phyloP scores from a whole-genome alignment of 2,329 filamentous ascomycete genomes.

The Ceratocystis huliohia region DNA sequence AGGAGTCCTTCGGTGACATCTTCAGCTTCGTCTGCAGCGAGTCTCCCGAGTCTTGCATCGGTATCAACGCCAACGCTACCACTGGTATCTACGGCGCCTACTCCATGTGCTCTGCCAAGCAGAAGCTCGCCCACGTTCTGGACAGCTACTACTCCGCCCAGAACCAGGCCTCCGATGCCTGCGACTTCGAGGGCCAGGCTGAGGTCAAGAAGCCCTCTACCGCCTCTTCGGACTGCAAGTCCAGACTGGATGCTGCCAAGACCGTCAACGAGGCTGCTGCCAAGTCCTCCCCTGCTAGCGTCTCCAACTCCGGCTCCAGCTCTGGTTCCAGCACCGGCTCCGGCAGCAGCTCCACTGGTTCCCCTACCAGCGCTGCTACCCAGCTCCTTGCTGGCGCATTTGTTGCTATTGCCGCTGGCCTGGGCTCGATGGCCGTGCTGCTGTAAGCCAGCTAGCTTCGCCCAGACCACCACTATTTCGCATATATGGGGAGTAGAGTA shows the following conservation, averaged over 20 bases:
- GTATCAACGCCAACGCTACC: slow-evolving; percentile 54
- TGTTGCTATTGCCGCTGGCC: slow-evolving; percentile 6
- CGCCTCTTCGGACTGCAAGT: slow-evolving; percentile 41
- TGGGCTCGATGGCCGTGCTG: slow-evolving; percentile 15
- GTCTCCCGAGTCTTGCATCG: slow-evolving; percentile 45
- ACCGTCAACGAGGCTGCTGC: slow-evolving; percentile 37
- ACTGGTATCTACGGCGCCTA: slow-evolving; percentile 62
- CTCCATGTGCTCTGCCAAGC: slow-evolving; percentile 58
- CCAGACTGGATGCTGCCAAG: slow-evolving; percentile 50
- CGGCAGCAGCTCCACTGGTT: background rate
- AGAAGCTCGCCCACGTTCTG: slow-evolving; percentile 62
- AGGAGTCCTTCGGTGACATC: slow-evolving; percentile 49
- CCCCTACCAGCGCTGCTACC: slow-evolving; percentile 11
- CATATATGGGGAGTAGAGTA: slow-evolving; percentile 2
- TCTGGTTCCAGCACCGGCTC: background rate
- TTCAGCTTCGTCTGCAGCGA: slow-evolving; percentile 63
- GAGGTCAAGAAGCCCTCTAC: slow-evolving; percentile 37
- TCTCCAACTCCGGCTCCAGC: slow-evolving; percentile 9
- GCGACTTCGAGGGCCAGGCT: slow-evolving; percentile 59
- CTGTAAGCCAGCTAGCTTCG: slow-evolving; percentile 5
- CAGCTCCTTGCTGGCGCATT: slow-evolving; percentile 11
- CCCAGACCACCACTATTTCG: background rate
- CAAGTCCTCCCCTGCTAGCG: slow-evolving; percentile 23
- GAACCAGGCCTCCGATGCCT: slow-evolving; percentile 44
- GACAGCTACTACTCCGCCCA: slow-evolving; percentile 57